Conservation (phyloP, 2,329 filamentous ascomycete genomes). For the Parascedosporium putredinis region DNA sequence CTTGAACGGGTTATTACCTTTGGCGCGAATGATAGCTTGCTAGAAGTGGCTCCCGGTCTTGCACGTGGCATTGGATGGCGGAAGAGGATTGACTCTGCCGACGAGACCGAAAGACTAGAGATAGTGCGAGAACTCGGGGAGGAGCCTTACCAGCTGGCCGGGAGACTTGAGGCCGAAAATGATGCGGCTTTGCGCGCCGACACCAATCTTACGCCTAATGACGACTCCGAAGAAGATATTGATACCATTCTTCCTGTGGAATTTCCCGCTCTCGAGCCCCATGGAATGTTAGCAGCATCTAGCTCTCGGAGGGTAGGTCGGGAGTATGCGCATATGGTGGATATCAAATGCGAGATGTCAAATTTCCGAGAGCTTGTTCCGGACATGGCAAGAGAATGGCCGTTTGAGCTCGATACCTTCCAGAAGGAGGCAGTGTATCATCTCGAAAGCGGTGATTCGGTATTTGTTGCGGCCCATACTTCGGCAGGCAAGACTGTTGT, state of each 20-base stretch:
- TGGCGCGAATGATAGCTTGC: slow-evolving; percentile 61
- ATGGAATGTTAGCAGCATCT: slow-evolving; percentile 62
- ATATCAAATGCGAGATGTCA: slow-evolving; percentile 84
- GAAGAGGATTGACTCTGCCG: slow-evolving; percentile 38
- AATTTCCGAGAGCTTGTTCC: slow-evolving; percentile 91
- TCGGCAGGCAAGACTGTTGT: slow-evolving; percentile 98
- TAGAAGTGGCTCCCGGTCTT: slow-evolving; percentile 77
- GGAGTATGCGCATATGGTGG: slow-evolving; percentile 98
- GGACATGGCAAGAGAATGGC: slow-evolving; percentile 92
- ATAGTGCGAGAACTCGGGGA: slow-evolving; percentile 38
- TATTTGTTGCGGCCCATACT: slow-evolving; percentile 95
- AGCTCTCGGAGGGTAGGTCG: slow-evolving; percentile 63
- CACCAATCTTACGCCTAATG: slow-evolving; percentile 19
- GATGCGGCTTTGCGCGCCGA: slow-evolving; percentile 6
- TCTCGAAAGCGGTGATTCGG: slow-evolving; percentile 89
- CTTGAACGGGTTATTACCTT: slow-evolving; percentile 84
- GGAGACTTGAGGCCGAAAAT: not conserved
- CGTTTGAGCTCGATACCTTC: slow-evolving; percentile 94
- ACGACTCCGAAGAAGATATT: slow-evolving; percentile 48
- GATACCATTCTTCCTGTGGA: slow-evolving; percentile 84
- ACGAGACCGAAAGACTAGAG: slow-evolving; percentile 34
- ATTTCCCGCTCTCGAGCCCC: slow-evolving; percentile 83
- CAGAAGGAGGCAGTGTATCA: slow-evolving; percentile 98
- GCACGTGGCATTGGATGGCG: slow-evolving; percentile 64
- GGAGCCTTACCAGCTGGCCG: slow-evolving; percentile 28